Percentiles rank a stretch among this genome's conserved stretches.
phyloP scores from a whole-genome alignment of 1,284 basidiomycete species.

The Ustilago curta region DNA sequence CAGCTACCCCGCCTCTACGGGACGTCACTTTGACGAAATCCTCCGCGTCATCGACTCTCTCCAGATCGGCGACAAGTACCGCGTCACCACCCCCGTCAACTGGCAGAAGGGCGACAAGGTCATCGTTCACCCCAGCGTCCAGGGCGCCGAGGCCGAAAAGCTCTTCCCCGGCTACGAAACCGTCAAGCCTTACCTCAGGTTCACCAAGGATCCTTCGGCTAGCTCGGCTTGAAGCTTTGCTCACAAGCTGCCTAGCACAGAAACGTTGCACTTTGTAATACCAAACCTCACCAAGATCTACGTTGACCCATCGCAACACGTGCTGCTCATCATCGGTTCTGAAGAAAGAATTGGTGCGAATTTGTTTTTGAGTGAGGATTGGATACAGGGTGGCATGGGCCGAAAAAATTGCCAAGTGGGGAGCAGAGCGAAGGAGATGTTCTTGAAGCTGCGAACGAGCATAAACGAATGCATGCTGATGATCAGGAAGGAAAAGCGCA shows the following conservation, averaged over 20 bases:
- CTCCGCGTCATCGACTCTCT: conserved; percentile 86
- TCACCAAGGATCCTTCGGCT: conserved; percentile 69
- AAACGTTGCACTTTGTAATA: not conserved
- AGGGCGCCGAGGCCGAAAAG: conserved; percentile 86
- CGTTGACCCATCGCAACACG: not conserved
- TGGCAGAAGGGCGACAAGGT: conserved; percentile 94
- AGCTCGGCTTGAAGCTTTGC: conserved; percentile 7
- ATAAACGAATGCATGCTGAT: not conserved
- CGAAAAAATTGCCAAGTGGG: no score
- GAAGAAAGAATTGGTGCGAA: not conserved
- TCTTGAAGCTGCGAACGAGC: no score
- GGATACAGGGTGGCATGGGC: no score
- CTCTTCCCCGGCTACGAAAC: conserved; percentile 78
- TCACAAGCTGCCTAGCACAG: not conserved
- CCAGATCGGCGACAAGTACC: conserved; percentile 82
- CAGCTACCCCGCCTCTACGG: conserved; percentile 76
- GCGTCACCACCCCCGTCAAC: conserved; percentile 80
- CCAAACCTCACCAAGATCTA: not conserved
- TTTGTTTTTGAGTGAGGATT: not conserved
- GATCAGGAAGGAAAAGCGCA: not conserved
- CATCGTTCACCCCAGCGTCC: conserved; percentile 91
- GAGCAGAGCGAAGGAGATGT: no score
- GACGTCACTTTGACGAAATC: conserved; percentile 80
- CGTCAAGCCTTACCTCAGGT: conserved; percentile 73
- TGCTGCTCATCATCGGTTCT: not conserved